Percentiles rank a stretch among this genome's conserved stretches.
These are phyloP conservation scores for Mucor piriformis DNA, from an alignment of 371 early-diverging fungal genomes.

Conservation along the genomic window DNA sequence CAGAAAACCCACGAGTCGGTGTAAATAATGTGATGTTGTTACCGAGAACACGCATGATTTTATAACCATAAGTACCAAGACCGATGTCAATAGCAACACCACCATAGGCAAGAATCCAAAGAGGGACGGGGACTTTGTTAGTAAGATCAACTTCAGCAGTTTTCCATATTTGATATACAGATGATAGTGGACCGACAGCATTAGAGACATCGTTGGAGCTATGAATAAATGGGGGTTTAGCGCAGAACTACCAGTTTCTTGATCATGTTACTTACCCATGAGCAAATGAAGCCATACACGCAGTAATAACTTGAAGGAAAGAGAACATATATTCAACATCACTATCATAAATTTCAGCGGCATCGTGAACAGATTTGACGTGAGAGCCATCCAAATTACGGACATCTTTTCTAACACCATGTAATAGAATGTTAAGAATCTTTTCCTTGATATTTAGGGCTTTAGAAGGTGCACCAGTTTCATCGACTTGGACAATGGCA, in stretches of 20 bases:
- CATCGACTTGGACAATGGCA: not conserved
- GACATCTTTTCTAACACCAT: conserved; percentile 66
- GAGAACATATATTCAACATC: conserved; percentile 85
- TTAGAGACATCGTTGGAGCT: conserved; percentile 92
- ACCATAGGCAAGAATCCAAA: conserved; percentile 79
- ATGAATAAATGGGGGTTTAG: conserved; percentile 42
- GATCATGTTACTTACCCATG: not conserved
- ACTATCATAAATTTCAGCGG: conserved; percentile 70
- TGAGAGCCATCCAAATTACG: conserved; percentile 47
- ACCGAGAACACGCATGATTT: conserved; percentile 78
- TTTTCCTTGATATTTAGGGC: conserved; percentile 11
- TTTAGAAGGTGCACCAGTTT: not conserved
- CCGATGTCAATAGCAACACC: conserved; percentile 84
- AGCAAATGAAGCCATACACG: conserved; percentile 69
- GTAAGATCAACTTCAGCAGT: conserved; percentile 53
- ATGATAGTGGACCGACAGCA: conserved; percentile 78
- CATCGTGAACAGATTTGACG: conserved; percentile 59
- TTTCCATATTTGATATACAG: conserved; percentile 73
- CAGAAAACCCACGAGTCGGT: conserved; percentile 83
- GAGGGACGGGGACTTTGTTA: conserved; percentile 65
- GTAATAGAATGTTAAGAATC: conserved; percentile 20
- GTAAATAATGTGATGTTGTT: conserved; percentile 85
- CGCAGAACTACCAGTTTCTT: not conserved
- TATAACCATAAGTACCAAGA: conserved; percentile 71
- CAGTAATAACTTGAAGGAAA: conserved; percentile 83